These are phyloP conservation scores for Harringtonia lauricola DNA, from an alignment of 2,329 filamentous ascomycete species.

Conservation along the genomic window DNA sequence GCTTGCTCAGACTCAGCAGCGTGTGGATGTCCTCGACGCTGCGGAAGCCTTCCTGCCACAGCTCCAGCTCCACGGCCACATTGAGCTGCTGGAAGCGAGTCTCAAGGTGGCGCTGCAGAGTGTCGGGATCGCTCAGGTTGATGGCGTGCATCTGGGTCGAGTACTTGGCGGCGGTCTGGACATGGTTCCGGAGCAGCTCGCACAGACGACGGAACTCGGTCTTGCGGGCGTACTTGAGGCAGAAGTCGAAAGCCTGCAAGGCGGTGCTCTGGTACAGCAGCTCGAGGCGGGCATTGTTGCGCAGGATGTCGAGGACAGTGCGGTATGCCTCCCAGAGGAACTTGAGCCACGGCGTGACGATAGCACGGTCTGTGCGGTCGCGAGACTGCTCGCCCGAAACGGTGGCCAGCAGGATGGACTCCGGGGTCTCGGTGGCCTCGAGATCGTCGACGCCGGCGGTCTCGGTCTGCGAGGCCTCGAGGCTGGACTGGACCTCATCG, in stretches of 20 bases:
- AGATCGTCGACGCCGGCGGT: constrained; percentile 81
- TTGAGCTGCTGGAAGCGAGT: constrained; percentile 98
- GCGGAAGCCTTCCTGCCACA: constrained; percentile 99
- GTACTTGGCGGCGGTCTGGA: constrained; percentile 98
- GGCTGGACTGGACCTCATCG: constrained; percentile 81
- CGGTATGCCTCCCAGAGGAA: constrained; percentile 99
- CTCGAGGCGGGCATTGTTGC: constrained; percentile 97
- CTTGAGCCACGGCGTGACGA: constrained; percentile 98
- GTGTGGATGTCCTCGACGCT: constrained; percentile 99
- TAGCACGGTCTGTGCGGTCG: constrained; percentile 93
- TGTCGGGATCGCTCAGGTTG: constrained; percentile 95
- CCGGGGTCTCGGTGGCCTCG: constrained; percentile 92
- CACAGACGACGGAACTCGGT: constrained; percentile 98
- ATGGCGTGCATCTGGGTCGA: constrained; percentile 98
- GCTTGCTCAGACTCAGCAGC: constrained; percentile 92
- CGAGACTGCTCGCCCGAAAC: constrained; percentile 96
- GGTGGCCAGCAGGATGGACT: constrained; percentile 94
- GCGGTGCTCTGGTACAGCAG: constrained; percentile 97
- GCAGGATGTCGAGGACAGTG: constrained; percentile 93
- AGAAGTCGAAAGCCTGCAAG: constrained; percentile 97
- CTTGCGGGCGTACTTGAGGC: constrained; percentile 95
- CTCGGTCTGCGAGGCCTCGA: constrained; percentile 57
- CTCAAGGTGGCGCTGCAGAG: constrained; percentile 91
- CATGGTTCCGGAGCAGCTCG: constrained; percentile 95
- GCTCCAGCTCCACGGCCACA: constrained; percentile 90